Base-by-base conservation (phyloP, 768 basidiomycete species). In the Pisolithus tinctorius region DNA sequence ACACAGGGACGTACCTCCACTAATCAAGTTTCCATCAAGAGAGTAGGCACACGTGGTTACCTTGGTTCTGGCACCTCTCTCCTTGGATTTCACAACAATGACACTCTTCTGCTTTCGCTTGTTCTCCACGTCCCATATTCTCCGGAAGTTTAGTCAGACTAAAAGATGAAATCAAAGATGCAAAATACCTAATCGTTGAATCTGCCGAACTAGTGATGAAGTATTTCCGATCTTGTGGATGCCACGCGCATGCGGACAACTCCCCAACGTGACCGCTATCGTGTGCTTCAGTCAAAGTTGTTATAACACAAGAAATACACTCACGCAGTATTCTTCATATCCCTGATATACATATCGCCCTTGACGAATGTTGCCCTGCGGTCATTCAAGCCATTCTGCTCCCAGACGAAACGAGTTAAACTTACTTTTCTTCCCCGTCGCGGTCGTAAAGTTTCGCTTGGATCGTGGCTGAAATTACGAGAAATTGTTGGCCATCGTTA, bases 251-350 rank as follows among this genome's bases (percentile, higher is more conserved):
- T n/a, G 82, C 77, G 14, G 88, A 86, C 56, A 98, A 61, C 66
- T 97, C 94, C 20, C 86, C 84, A 39, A 97, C 94, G 71, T 99
- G 96, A 2, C 96, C 96, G 27, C 94, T 97, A 52, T 17, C 20
- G 20, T 53, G 27, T 14, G 23, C 46, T 25, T 25, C 10, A n/a
- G 49, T 56, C 17, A 63, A 50, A 16, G 25, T 40, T 10, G 40
- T 50, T 37, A 49, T 38, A 56, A 46, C 17, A 54, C 40, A 44
- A 26, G 47, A 44, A 58, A 54, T 8, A 27, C 45, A 74, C 93
- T 58, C 60, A 95, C 95, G 86, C 79, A n/a, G 96, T 99, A 64
- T 98, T 86, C 69, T 92, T 92, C 90, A 99, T 94, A 70, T 99
- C 96, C 50, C 96, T 86, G 58, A 99, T 89, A 67, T 98, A 99